These are phyloP conservation scores for Fermentozyma sake DNA, from an alignment of 1,139 yeast species.

Conservation along the genomic window DNA sequence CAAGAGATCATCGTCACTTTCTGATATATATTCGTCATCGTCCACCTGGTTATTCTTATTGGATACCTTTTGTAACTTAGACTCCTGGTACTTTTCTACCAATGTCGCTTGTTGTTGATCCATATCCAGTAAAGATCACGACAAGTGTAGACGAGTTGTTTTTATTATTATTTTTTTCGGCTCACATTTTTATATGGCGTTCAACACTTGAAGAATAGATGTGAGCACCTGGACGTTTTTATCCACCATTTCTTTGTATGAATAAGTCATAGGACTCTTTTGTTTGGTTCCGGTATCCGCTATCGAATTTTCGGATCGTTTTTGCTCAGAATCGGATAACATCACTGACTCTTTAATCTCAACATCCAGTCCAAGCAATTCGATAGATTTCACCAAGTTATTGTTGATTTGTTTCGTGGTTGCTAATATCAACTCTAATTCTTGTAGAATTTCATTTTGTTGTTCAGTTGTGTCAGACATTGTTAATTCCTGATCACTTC, in stretches of 20 bases:
- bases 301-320: no score
- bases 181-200: constrained; percentile 4
- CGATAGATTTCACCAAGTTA: constrained; percentile 20
- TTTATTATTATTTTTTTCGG: background rate
- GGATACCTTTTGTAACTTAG: constrained; percentile 17
- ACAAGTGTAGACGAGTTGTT: constrained; percentile 1
- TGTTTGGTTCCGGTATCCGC: no score
- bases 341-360: no score
- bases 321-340: no score
- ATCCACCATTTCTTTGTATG: constrained; percentile 11
- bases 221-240: constrained; percentile 12
- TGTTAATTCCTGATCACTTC: no score
- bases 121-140: constrained; percentile 22
- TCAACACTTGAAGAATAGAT: constrained; percentile 12
- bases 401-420: constrained; percentile 28
- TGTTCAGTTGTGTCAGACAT: constrained; percentile 2
- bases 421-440: constrained; percentile 29
- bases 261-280: background rate
- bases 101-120: constrained; percentile 28
- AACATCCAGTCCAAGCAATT: constrained; percentile 4
- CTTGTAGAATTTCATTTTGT: constrained; percentile 25
- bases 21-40: constrained; percentile 34
- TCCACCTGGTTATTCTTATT: constrained; percentile 19
- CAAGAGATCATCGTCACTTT: constrained; percentile 16
- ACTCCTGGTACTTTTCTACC: constrained; percentile 40